Conservation (phyloP, 2,329 filamentous ascomycete genomes). For the Geosmithia morbida region DNA sequence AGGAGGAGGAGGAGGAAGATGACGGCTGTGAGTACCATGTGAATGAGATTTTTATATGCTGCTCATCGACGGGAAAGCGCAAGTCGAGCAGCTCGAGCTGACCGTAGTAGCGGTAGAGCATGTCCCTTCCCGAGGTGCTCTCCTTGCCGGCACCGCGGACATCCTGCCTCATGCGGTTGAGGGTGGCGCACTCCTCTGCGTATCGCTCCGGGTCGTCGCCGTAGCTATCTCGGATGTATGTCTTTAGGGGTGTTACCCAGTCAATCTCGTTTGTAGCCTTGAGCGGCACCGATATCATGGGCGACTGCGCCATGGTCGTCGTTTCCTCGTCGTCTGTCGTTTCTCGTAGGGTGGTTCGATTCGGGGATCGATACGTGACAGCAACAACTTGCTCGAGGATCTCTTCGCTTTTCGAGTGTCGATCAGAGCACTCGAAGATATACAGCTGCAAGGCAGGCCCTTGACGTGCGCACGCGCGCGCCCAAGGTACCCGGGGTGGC, state of each 20-base stretch:
- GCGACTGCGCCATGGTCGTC: slow-evolving; percentile 58
- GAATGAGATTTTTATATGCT: slow-evolving; percentile 97
- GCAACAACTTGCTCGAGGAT: background rate
- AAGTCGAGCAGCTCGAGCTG: slow-evolving; percentile 91
- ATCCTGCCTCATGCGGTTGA: slow-evolving; percentile 92
- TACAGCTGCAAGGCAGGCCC: background rate
- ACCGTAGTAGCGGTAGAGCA: slow-evolving; percentile 94
- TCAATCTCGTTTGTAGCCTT: slow-evolving; percentile 96
- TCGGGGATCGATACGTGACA: too few species aligned
- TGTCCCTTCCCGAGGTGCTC: slow-evolving; percentile 81
- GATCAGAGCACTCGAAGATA: background rate
- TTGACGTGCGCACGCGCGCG: background rate
- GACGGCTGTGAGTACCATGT: slow-evolving; percentile 56
- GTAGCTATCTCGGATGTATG: slow-evolving; percentile 85
- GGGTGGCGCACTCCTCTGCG: slow-evolving; percentile 82
- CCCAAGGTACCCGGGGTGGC: background rate
- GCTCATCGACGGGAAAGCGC: slow-evolving; percentile 93
- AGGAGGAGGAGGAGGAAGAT: background rate
- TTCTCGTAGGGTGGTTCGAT: too few species aligned
- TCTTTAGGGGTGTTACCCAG: slow-evolving; percentile 85
- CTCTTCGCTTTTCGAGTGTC: background rate
- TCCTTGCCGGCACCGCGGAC: slow-evolving; percentile 97
- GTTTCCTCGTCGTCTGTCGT: background rate
- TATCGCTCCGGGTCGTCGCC: slow-evolving; percentile 96
- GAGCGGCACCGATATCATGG: slow-evolving; percentile 89